phyloP scores from a whole-genome alignment of 306 rosid genomes.

The Erythrophleum fordii region DNA sequence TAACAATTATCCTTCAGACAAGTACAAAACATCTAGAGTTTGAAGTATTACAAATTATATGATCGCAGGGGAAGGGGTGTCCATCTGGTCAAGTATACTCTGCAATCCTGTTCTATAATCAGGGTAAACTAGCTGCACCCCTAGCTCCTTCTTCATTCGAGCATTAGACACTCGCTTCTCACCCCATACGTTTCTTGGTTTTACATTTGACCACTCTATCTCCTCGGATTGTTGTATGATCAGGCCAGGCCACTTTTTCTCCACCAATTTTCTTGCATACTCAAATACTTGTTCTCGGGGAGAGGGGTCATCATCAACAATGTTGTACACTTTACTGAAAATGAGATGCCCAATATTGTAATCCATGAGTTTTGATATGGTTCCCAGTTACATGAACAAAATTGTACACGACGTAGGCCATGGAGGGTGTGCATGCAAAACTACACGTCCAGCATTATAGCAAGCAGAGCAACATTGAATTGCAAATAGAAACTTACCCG shows the following conservation, averaged over 20 bases:
- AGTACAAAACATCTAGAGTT: neutral
- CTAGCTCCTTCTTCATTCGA: slow-evolving; percentile 71
- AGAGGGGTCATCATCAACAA: slow-evolving; percentile 84
- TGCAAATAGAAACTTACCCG: slow-evolving; percentile 46
- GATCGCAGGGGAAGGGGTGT: slow-evolving; percentile 40
- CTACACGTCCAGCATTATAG: neutral
- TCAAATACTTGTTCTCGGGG: slow-evolving; percentile 85
- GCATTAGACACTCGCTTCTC: slow-evolving; percentile 78
- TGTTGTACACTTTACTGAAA: slow-evolving; percentile 71
- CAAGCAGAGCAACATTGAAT: neutral
- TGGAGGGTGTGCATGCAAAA: neutral
- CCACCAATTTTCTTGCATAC: slow-evolving; percentile 71
- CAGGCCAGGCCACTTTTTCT: slow-evolving; percentile 72
- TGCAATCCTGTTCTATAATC: slow-evolving; percentile 71
- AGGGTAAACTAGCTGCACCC: slow-evolving; percentile 69
- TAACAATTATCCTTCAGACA: no score
- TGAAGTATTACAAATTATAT: neutral
- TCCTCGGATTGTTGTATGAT: slow-evolving; percentile 35
- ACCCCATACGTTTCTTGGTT: slow-evolving; percentile 38
- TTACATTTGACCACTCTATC: slow-evolving; percentile 5
- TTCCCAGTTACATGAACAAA: neutral
- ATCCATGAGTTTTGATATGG: slow-evolving; percentile 9
- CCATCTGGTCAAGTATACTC: slow-evolving; percentile 66
- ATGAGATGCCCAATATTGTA: neutral
- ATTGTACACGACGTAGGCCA: no score